A percentile compares a stretch with the other conserved stretches of the same genome.
Evolutionary conservation across 495 filamentous ascomycete species (phyloP).

Genomic region (Penicillium odoratum): DNA sequence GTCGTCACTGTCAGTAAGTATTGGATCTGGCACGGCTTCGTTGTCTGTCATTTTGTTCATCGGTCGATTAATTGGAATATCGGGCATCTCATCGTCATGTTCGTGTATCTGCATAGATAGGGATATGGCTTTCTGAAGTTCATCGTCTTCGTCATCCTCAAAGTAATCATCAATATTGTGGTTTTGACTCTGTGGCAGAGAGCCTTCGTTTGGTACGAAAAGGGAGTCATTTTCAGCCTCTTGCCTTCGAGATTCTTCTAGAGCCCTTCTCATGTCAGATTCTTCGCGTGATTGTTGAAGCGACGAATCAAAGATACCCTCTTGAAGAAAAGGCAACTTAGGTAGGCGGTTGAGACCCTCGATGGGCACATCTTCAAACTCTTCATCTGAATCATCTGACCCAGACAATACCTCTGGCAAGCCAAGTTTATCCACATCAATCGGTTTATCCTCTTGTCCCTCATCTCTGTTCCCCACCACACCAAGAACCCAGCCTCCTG

Average conservation of each 20-base stretch:
- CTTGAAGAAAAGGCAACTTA: slow-evolving; percentile 50
- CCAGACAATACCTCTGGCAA: slow-evolving; percentile 41
- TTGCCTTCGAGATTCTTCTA: slow-evolving; percentile 36
- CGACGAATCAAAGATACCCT: slow-evolving; percentile 42
- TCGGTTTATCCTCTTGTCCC: slow-evolving; percentile 76
- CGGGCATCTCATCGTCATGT: slow-evolving; percentile 34
- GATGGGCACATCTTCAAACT: slow-evolving; percentile 94
- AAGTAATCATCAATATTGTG: slow-evolving; percentile 35
- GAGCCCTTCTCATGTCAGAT: slow-evolving; percentile 40
- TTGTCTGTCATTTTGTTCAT: slow-evolving; percentile 15
- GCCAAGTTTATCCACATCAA: slow-evolving; percentile 79
- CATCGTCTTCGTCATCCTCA: slow-evolving; percentile 59
- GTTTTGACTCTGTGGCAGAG: slow-evolving; percentile 22
- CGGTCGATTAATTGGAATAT: slow-evolving; percentile 34
- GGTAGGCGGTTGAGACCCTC: slow-evolving; percentile 90
- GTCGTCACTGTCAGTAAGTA: slow-evolving; percentile 38
- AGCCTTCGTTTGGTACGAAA: slow-evolving; percentile 59
- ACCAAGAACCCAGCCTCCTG: slow-evolving; percentile 95
- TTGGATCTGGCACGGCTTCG: slow-evolving; percentile 15
- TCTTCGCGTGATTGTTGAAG: slow-evolving; percentile 40
- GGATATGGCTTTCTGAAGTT: slow-evolving; percentile 77
- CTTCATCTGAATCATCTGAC: slow-evolving; percentile 56
- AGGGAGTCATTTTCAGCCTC: slow-evolving; percentile 58
- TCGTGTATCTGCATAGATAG: slow-evolving; percentile 62
- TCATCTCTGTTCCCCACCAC: slow-evolving; percentile 83